These are phyloP conservation scores for Lecanoromycetidae sp. DNA, from an alignment of 2,329 filamentous ascomycete species.

Conservation along the genomic window DNA sequence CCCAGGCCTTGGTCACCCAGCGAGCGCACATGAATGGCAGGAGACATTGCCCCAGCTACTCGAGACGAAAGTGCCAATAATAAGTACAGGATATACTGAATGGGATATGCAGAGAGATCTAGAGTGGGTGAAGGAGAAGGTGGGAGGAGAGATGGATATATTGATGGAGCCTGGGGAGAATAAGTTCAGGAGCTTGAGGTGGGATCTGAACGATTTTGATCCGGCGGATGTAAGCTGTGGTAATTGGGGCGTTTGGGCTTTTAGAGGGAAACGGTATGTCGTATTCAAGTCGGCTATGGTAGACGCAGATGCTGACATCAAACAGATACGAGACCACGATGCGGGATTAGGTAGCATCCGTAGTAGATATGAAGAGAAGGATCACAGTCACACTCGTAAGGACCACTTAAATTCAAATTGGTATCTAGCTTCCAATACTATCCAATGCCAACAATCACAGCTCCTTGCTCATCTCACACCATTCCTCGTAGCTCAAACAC, in stretches of 20 bases:
- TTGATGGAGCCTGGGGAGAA: slow-evolving; percentile 90
- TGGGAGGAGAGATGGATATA: slow-evolving; percentile 81
- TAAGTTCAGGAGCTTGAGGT: slow-evolving; percentile 78
- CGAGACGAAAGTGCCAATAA: slow-evolving; percentile 88
- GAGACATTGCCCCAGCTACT: slow-evolving; percentile 79
- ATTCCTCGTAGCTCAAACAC: neutral
- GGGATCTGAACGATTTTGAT: slow-evolving; percentile 94
- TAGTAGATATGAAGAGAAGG: too few relatives aligned
- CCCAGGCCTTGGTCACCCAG: slow-evolving; percentile 87
- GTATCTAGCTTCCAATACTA: slow-evolving; percentile 1
- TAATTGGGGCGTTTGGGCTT: slow-evolving; percentile 96
- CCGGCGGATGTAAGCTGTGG: slow-evolving; percentile 88
- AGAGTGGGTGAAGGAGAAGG: slow-evolving; percentile 75
- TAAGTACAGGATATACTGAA: slow-evolving; percentile 92
- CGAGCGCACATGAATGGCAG: slow-evolving; percentile 86
- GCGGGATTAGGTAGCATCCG: slow-evolving; percentile 24
- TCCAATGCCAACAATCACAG: too few relatives aligned
- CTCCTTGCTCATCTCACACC: neutral
- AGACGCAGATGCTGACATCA: slow-evolving; percentile 6
- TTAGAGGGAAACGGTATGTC: slow-evolving; percentile 83
- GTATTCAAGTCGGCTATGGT: neutral
- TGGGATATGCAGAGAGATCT: slow-evolving; percentile 90
- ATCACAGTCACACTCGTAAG: too few relatives aligned
- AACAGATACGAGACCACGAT: slow-evolving; percentile 19
- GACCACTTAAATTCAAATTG: slow-evolving; percentile 2